Percentiles rank a stretch among this genome's conserved stretches.
Conservation (phyloP, 192 early-diverging fungal genomes). For the Phlyctochytrium bullatum region DNA sequence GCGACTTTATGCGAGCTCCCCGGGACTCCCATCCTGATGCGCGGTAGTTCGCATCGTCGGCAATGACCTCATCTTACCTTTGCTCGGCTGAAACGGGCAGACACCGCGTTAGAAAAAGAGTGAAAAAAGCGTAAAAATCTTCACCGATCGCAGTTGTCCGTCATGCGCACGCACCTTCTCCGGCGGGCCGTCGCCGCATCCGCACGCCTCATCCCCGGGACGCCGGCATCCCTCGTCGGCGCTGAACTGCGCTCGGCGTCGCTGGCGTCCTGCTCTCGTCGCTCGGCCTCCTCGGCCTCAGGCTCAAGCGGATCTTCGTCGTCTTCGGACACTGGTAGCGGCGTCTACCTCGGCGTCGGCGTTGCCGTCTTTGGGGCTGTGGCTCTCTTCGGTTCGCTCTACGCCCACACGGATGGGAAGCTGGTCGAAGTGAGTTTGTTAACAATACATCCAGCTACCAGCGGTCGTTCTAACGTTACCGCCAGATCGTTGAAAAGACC, state of each 20-base stretch:
- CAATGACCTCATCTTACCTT: too few species aligned
- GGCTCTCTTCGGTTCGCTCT: not conserved
- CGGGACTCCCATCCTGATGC: too few species aligned
- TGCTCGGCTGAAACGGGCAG: too few species aligned
- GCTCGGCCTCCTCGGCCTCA: too few species aligned
- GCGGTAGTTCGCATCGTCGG: too few species aligned
- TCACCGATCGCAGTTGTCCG: too few species aligned
- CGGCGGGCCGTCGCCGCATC: not conserved
- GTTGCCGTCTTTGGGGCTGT: not conserved
- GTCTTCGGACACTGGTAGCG: too few species aligned
- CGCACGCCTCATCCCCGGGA: not conserved
- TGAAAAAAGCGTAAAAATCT: too few species aligned
- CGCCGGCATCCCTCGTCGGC: not conserved
- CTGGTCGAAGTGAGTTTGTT: not conserved
- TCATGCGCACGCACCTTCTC: not conserved
- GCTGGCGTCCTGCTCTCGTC: not conserved
- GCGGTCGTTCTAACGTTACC: not conserved
- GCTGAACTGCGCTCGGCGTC: not conserved
- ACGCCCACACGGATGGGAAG: not conserved
- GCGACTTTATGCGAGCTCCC: too few species aligned
- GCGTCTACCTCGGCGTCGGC: too few species aligned
- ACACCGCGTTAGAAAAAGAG: too few species aligned
- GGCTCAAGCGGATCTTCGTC: too few species aligned
- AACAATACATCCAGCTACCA: not conserved
- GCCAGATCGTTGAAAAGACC: not conserved